phyloP scores from a whole-genome alignment of 73 alveolate species.

The Paramecium pentaurelia region DNA sequence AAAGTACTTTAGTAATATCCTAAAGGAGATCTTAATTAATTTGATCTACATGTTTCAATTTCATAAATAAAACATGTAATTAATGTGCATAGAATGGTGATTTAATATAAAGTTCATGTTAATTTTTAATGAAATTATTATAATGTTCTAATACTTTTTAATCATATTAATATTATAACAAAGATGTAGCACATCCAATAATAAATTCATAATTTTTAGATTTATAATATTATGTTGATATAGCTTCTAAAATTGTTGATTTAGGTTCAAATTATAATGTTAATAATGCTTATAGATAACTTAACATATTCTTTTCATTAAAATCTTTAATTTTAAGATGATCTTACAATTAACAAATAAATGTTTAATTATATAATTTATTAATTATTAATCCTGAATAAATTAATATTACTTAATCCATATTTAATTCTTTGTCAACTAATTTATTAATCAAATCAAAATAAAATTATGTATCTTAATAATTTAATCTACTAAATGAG shows the following conservation, averaged over 20 bases:
- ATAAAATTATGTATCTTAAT: constrained; percentile 7
- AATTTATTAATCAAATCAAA: neutral
- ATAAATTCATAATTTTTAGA: neutral
- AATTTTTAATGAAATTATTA: neutral
- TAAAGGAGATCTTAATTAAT: neutral
- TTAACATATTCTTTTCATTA: neutral
- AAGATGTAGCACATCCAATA: neutral
- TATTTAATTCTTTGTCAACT: neutral
- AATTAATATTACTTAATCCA: neutral
- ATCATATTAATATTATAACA: neutral
- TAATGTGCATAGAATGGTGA: constrained; percentile 22
- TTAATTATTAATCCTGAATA: neutral
- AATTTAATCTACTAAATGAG: neutral
- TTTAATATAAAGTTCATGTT: neutral
- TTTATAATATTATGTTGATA: neutral
- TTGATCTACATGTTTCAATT: neutral
- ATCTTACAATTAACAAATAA: neutral
- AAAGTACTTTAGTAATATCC: neutral
- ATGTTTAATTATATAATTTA: neutral
- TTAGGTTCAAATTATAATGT: neutral
- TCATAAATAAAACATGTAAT: constrained; percentile 1
- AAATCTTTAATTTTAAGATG: neutral
- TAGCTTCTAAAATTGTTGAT: neutral
- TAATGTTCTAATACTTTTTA: neutral
- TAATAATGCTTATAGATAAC: neutral